These are phyloP conservation scores for Suhomyces choctaworum DNA, from an alignment of 1,139 yeast genomes.

Conservation along the genomic window DNA sequence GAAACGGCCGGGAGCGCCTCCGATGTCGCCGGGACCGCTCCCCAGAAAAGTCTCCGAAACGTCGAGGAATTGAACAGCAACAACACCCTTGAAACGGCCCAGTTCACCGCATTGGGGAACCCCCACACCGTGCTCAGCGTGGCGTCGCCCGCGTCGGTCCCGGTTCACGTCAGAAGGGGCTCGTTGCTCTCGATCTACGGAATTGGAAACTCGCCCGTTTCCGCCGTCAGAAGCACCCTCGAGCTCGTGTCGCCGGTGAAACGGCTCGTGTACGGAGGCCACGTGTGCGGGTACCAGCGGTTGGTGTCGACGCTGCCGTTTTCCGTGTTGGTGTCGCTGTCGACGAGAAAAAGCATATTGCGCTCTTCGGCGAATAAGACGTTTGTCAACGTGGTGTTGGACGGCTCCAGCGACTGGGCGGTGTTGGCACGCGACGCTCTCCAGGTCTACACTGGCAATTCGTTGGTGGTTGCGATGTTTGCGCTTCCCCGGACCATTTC, in stretches of 20 bases:
- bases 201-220: slow-evolving; percentile 19
- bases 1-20: slow-evolving; percentile 9
- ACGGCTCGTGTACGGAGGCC: slow-evolving; percentile 44
- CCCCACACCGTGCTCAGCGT: slow-evolving; percentile 47
- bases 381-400: slow-evolving; percentile 47
- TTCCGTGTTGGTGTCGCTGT: slow-evolving; percentile 42
- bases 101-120: slow-evolving; percentile 43
- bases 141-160: slow-evolving; percentile 58
- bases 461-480: slow-evolving; percentile 40
- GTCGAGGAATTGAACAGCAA: slow-evolving; percentile 12
- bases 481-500: slow-evolving; percentile 44
- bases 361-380: slow-evolving; percentile 28
- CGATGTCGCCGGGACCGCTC: slow-evolving; percentile 13
- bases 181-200: slow-evolving; percentile 52
- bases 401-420: slow-evolving; percentile 66
- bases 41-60: slow-evolving; percentile 15
- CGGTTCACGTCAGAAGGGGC: slow-evolving; percentile 48
- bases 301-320: slow-evolving; percentile 51
- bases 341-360: slow-evolving; percentile 18
- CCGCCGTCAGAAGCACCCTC: slow-evolving; percentile 30
- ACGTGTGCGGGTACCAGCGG: slow-evolving; percentile 43
- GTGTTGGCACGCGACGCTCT: slow-evolving; percentile 47
- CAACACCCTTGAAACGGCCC: slow-evolving; percentile 16
- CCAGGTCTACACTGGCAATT: slow-evolving; percentile 53
- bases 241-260: slow-evolving; percentile 38